Base-by-base conservation (phyloP, 164 flowering plant genomes). In the Nelumbo lutea region DNA sequence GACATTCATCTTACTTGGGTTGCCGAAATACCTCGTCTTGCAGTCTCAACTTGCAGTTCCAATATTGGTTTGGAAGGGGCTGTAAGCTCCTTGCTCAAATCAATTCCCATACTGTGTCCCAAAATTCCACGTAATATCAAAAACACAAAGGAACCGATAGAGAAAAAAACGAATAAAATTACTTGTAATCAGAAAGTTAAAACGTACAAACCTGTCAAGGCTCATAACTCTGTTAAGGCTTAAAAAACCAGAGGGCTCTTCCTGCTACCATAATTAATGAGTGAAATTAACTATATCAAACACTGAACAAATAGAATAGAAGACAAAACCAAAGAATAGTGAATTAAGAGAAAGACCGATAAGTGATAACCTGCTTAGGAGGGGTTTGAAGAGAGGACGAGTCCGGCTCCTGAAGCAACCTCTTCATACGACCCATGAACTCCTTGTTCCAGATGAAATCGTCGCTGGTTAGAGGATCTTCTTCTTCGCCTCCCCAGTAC, bases 391-490 rank as follows among this genome's bases (percentile, higher is more conserved):
- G 59, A 15, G 73, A 55, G 43, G 77, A 42, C 8, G 66, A 52
- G 14, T 74, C 80, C 15, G 85, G 72, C 62, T 81, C 81, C 58
- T 82, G 65, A 79, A 85, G 61, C 71, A 89, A 69, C 62, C 66
- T 81, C 75, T 85, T 80, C 89, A 92, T 85, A 4, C 84, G 87
- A 42, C 69, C 79, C 97, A 89, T 87, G 81, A 92, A 95, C 15
- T 95, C 93, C 65, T 79, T 89, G 80, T 95, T 92, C 99, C 97
- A 92, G 46, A 95, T 88, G 55, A 77, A 87, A 10, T 87, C 99
- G 69, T 85, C 87, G 38, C 92, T 81, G 38, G 85, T 83, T 1
- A 95, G 59, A 6, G 99, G 97, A 78, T 90, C 98, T 15, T 83
- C 83, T 6, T 78, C 75, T 50, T 83, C 86, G 2, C 94, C 93